A percentile compares a stretch with the other conserved stretches of the same genome.
These are phyloP conservation scores for Elsinoe arachidis DNA, from an alignment of 2,329 filamentous ascomycete species.

Conservation along the genomic window DNA sequence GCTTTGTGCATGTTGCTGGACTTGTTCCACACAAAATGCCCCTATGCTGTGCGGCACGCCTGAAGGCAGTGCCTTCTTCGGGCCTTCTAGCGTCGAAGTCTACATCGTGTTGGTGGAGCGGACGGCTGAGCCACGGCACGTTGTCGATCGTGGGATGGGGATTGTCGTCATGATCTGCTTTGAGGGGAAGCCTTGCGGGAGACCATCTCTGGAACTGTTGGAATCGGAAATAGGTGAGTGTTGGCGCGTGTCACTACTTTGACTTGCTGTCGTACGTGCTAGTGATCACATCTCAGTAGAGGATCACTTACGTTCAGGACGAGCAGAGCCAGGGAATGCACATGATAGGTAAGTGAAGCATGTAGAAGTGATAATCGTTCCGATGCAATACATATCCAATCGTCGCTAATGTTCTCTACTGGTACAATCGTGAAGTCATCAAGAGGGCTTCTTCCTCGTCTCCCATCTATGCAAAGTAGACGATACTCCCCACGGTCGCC, in stretches of 20 bases:
- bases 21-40: too few relatives aligned
- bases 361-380: too few relatives aligned
- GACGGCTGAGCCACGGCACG: background rate
- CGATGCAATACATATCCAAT: background rate
- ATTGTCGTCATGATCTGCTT: background rate
- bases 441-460: background rate
- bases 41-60: too few relatives aligned
- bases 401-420: background rate
- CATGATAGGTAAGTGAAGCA: too few relatives aligned
- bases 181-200: background rate
- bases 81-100: background rate
- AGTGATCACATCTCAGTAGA: background rate
- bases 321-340: background rate
- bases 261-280: background rate
- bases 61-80: background rate
- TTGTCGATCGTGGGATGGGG: background rate
- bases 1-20: background rate
- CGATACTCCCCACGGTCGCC: constrained; percentile 30
- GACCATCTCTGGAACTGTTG: background rate
- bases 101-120: background rate
- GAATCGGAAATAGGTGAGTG: background rate
- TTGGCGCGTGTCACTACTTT: background rate
- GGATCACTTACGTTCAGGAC: background rate
- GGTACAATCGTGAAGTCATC: background rate
- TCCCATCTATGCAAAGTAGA: constrained; percentile 20